phyloP scores from a whole-genome alignment of 2,329 filamentous ascomycete species.

The Coniochaeta prunicola region DNA sequence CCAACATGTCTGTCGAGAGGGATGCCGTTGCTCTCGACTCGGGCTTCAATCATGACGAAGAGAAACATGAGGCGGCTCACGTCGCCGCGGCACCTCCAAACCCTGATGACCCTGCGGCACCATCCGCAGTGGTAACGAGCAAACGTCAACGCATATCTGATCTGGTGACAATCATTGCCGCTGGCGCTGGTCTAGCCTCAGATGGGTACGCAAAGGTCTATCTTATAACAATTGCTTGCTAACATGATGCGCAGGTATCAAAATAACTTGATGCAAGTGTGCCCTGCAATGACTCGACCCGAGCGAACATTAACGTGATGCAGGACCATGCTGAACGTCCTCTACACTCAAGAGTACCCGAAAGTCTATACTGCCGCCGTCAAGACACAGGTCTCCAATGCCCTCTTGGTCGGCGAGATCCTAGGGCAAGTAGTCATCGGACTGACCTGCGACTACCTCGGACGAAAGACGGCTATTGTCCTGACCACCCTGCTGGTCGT shows the following conservation, averaged over 20 bases:
- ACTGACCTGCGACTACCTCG: conserved; percentile 35
- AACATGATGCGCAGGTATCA: too few species aligned
- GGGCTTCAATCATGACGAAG: too few species aligned
- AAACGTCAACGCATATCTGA: background rate
- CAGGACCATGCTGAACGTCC: conserved; percentile 10
- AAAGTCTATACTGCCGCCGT: conserved; percentile 22
- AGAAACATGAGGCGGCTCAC: too few species aligned
- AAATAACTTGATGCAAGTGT: background rate
- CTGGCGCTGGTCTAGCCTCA: background rate
- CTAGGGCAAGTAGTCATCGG: conserved; percentile 32
- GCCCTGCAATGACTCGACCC: background rate
- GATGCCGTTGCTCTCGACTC: too few species aligned
- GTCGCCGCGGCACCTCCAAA: too few species aligned
- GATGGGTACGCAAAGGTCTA: too few species aligned
- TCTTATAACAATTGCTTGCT: too few species aligned
- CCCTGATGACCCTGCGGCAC: background rate
- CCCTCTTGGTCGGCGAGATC: conserved; percentile 31
- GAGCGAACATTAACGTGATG: background rate
- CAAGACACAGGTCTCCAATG: conserved; percentile 30
- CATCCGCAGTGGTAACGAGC: background rate
- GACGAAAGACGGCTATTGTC: conserved; percentile 36
- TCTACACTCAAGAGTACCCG: conserved; percentile 14
- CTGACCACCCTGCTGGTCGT: conserved; percentile 38
- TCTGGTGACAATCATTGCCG: background rate
- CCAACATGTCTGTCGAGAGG: too few species aligned